Percentiles rank a stretch among this genome's conserved stretches.
phyloP scores from a whole-genome alignment of 192 early-diverging fungal species.

The Backusella luteola region DNA sequence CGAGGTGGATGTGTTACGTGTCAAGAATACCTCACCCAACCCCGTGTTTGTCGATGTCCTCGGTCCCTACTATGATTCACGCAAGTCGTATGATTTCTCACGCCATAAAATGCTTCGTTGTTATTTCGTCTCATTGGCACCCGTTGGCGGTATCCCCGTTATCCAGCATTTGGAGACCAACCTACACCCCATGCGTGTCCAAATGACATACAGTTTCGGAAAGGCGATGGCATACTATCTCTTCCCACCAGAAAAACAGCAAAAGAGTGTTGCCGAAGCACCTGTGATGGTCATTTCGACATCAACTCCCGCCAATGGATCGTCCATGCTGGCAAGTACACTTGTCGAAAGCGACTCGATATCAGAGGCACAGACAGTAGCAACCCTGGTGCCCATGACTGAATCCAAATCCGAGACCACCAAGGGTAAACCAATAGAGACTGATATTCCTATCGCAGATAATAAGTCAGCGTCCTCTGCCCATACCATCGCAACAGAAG shows the following conservation, averaged over 20 bases:
- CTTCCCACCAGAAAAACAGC: conserved; percentile 63
- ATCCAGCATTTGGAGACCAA: conserved; percentile 91
- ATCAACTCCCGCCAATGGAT: neutral
- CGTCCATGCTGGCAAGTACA: neutral
- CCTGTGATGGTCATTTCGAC: neutral
- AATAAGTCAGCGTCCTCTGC: neutral
- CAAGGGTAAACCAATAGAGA: neutral
- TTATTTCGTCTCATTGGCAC: conserved; percentile 73
- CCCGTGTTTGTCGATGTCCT: conserved; percentile 62
- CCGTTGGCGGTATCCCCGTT: conserved; percentile 89
- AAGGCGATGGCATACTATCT: conserved; percentile 78
- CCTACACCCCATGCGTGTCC: conserved; percentile 76
- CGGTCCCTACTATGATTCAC: conserved; percentile 55
- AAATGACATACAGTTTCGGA: conserved; percentile 85
- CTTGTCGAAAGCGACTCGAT: neutral
- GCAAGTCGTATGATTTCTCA: conserved; percentile 63
- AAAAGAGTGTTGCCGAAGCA: neutral
- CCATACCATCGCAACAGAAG: neutral
- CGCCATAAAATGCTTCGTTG: conserved; percentile 89
- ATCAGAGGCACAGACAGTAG: neutral
- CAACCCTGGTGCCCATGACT: neutral
- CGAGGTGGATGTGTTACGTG: conserved; percentile 70
- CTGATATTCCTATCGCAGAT: neutral
- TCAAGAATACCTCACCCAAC: conserved; percentile 62
- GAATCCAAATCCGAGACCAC: neutral